These are phyloP conservation scores for Globisporangium middletonii DNA, from an alignment of 352 stramenopile genomes.

Conservation along the genomic window DNA sequence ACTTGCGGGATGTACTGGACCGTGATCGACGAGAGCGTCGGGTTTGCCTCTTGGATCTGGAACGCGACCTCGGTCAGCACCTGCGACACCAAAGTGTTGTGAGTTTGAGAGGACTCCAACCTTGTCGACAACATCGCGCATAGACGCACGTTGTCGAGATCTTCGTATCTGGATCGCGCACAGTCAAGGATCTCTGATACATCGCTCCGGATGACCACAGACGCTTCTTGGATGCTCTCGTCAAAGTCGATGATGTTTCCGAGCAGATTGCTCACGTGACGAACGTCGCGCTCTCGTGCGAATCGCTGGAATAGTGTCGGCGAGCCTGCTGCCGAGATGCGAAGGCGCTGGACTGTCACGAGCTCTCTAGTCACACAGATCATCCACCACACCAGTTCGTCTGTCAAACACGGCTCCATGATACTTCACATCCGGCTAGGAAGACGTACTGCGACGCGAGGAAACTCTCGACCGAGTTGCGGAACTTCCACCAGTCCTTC, in stretches of 20 bases:
- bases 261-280: conserved; percentile 72
- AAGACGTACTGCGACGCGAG: conserved; percentile 44
- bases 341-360: background rate
- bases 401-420: background rate
- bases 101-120: background rate
- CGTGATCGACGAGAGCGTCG: conserved; percentile 64
- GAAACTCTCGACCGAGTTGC: conserved; percentile 53
- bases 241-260: conserved; percentile 83
- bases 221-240: conserved; percentile 55
- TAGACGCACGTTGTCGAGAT: conserved; percentile 68
- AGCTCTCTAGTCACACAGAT: background rate
- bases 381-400: background rate
- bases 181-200: conserved; percentile 69
- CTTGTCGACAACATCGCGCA: background rate
- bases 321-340: conserved; percentile 2
- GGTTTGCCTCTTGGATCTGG: conserved; percentile 72
- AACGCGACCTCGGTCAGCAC: conserved; percentile 79
- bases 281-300: conserved; percentile 30
- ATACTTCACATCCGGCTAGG: background rate
- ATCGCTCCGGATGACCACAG: conserved; percentile 58
- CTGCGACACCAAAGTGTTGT: conserved; percentile 19
- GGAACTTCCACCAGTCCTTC: conserved; percentile 61
- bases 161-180: conserved; percentile 60
- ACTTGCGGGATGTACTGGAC: conserved; percentile 87
- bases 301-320: conserved; percentile 29